These are phyloP conservation scores for Colletotrichum lini DNA, from an alignment of 2,329 filamentous ascomycete species.

Conservation along the genomic window DNA sequence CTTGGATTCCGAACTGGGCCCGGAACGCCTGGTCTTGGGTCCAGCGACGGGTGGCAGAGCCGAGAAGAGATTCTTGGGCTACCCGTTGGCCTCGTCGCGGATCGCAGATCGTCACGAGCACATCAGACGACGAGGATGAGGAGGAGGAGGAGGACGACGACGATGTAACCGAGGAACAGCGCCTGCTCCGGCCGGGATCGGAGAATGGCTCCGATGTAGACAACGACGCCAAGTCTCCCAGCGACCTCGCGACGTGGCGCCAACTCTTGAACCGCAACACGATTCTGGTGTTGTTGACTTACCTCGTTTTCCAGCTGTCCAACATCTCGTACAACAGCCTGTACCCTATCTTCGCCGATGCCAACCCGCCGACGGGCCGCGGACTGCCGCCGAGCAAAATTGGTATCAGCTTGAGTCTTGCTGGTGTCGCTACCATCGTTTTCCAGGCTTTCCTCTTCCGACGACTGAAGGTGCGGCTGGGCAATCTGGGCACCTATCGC, in stretches of 20 bases:
- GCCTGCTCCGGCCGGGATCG: constrained; percentile 48
- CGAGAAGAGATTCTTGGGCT: constrained; percentile 54
- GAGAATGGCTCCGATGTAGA: constrained; percentile 63
- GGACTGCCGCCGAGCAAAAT: constrained; percentile 83
- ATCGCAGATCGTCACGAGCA: constrained; percentile 40
- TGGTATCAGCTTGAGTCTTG: constrained; percentile 86
- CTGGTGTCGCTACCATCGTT: constrained; percentile 86
- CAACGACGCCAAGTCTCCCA: constrained; percentile 65
- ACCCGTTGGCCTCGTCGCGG: constrained; percentile 54
- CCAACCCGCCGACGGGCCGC: constrained; percentile 81
- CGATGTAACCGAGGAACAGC: constrained; percentile 42
- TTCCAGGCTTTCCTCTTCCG: constrained; percentile 93
- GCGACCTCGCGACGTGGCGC: constrained; percentile 64
- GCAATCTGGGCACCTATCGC: constrained; percentile 89
- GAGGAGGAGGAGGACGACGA: constrained; percentile 42
- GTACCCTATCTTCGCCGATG: constrained; percentile 92
- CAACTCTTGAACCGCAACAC: constrained; percentile 85
- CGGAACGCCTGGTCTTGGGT: constrained; percentile 50
- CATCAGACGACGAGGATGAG: constrained; percentile 46
- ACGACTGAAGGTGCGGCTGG: constrained; percentile 81
- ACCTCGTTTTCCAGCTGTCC: constrained; percentile 92
- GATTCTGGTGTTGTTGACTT: constrained; percentile 84
- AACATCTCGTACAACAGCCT: constrained; percentile 97
- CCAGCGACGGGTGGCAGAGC: constrained; percentile 39
- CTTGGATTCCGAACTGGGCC: constrained; percentile 53